Base-by-base conservation (phyloP, 139 green algal genomes). In the Chlorella sorokiniana region DNA sequence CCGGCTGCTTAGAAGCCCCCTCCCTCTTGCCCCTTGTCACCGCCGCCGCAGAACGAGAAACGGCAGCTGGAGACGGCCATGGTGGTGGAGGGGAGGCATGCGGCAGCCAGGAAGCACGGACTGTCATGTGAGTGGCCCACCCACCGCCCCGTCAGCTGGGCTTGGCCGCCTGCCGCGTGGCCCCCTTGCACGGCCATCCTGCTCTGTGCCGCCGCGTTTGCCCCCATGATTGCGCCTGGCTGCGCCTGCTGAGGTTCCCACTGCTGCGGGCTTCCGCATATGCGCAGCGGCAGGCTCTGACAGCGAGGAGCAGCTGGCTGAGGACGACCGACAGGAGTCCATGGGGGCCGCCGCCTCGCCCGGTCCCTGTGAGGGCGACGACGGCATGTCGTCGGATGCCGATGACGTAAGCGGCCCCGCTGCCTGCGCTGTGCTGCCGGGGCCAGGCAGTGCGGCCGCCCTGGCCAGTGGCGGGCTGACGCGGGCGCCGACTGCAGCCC, bases 1-100 rank as follows among this genome's bases (percentile, higher is more conserved):
- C 48, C 16, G 48, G 48, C 48, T 59, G 48, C n/a, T n/a, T n/a
- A n/a, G 62, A n/a, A 25, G 33, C 41, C 51, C 29, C 29, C 27
- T 41, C 23, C 25, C 42, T 4, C 69, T 37, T 23, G n/a, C 6
- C 62, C 29, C 14, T 14, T 40, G 40, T 33, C 3, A 18, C 67
- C 51, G 69, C 41, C 37, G 27, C 37, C 22, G 73, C 37, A 79
- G 75, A 81, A 81, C 18, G 75, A 81, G 16, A 81, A 81, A 59
- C 56, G 75, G 41, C 75, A 81, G 75, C 83, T 95, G 64, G 89
- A 95, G 81, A 93, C 88, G 9, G 84, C 81, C 3, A 62, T 93
- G 25, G 91, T 94, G 51, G 84, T 90, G 48, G 90, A 93, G 86
- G 77, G 84, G 8, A 69, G 31, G 48, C 78, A 86, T 16, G 52